Evolutionary conservation across 148 eudicot species (phyloP), one percentile per base, ranked within the genome.

Genomic region (Spergularia bocconei): DNA sequence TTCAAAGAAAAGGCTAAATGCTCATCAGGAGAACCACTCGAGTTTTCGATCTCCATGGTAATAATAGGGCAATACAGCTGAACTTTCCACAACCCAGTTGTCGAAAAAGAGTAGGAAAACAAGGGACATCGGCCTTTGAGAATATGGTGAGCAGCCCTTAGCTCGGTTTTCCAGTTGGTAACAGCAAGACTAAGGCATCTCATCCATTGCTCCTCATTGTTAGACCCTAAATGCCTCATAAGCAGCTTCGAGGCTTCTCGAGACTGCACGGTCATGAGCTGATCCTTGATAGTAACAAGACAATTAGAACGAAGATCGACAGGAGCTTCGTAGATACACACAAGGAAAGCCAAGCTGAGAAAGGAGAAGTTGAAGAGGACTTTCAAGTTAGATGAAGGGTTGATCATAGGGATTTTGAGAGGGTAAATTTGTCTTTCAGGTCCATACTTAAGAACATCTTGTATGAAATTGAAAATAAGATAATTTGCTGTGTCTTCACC

Each of bases 311-410:
- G 89, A 33, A 94, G 76, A 75, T 90, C 91, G 56, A 50, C 21
- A 6, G 98, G 98, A 55, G 97, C 91, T 82, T 94, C 97, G 20
- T 91, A 94, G 71, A 94, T 84, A 79, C 93, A 91, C 16, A 94
- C 70, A 56, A 91, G 56, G 86, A 91, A 94, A 33, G 79, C 75
- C 11, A 94, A 87, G 59, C 86, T 83, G 52, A 91, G 87, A 59
- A 94, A 83, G 4, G 90, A 66, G 79, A 86, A 56, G 60, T 91
- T 90, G 84, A 94, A 86, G 19, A 86, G 76, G 53, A 83, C 84
- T 71, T 85, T 81, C 41, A 84, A 47, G 69, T 80, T 72, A 50
- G 84, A 57, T 41, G 79, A 13, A 25, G 83, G 71, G 52, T 82
- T 67, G 1, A 77, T 44, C 53, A 63, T 63, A 0, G 87, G 83